phyloP scores from a whole-genome alignment of 805 yeast species.

The Sugiyamaella lignohabitans region DNA sequence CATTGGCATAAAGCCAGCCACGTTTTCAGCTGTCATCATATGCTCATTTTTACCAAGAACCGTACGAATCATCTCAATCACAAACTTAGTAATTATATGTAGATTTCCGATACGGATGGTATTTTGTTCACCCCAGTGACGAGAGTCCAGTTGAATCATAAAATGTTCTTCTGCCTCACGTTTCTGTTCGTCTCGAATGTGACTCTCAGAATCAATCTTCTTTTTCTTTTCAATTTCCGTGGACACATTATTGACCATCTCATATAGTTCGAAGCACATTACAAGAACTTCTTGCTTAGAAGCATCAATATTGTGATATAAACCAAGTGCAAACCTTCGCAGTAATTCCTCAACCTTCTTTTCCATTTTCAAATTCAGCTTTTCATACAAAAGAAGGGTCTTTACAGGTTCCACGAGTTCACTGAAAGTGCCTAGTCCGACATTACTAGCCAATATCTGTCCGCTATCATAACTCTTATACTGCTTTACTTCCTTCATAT shows the following conservation, averaged over 20 bases:
- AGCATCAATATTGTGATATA: slow-evolving; percentile 60
- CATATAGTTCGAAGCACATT: slow-evolving; percentile 67
- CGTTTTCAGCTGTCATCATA: slow-evolving; percentile 51
- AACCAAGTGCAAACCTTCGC: slow-evolving; percentile 71
- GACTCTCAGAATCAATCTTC: slow-evolving; percentile 10
- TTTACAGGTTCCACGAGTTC: slow-evolving; percentile 63
- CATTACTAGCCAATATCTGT: slow-evolving; percentile 63
- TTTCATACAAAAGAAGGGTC: slow-evolving; percentile 51
- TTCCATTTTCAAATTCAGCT: slow-evolving; percentile 60
- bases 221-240: slow-evolving; percentile 24
- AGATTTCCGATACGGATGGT: slow-evolving; percentile 45
- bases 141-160: slow-evolving; percentile 61
- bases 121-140: slow-evolving; percentile 17
- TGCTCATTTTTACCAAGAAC: slow-evolving; percentile 59
- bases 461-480: slow-evolving; percentile 85
- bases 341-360: slow-evolving; percentile 72
- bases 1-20: slow-evolving; percentile 70
- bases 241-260: slow-evolving; percentile 33
- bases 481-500: slow-evolving; percentile 84
- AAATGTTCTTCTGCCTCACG: slow-evolving; percentile 56
- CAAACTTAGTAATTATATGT: slow-evolving; percentile 62
- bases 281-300: slow-evolving; percentile 53
- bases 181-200: slow-evolving; percentile 21
- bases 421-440: slow-evolving; percentile 52
- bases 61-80: slow-evolving; percentile 68